Conservation (phyloP, 805 yeast genomes). For the Hanseniaspora vineae region DNA sequence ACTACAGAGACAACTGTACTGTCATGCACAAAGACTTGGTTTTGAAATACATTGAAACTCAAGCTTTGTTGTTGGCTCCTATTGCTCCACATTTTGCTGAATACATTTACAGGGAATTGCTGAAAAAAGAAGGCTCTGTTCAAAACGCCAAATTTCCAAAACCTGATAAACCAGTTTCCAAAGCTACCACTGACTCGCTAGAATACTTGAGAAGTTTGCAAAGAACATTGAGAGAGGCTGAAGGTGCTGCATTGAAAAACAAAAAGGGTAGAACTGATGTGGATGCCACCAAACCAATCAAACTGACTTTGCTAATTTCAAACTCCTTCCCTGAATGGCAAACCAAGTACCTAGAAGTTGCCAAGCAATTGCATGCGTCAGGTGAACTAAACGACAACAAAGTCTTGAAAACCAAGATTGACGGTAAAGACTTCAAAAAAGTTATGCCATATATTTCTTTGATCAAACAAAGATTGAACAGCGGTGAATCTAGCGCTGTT, state of each 20-base stretch:
- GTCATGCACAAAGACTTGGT: slow-evolving; percentile 78
- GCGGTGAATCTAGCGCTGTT: slow-evolving; percentile 51
- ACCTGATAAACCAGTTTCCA: slow-evolving; percentile 53
- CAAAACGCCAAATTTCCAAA: slow-evolving; percentile 75
- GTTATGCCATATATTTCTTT: slow-evolving; percentile 94
- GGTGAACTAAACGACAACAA: slow-evolving; percentile 54
- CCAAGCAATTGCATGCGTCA: slow-evolving; percentile 58
- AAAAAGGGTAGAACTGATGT: slow-evolving; percentile 74
- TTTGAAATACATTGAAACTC: slow-evolving; percentile 71
- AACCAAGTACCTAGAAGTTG: slow-evolving; percentile 63
- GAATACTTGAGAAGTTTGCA: slow-evolving; percentile 67
- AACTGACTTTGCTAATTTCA: slow-evolving; percentile 60
- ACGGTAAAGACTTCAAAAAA: slow-evolving; percentile 84
- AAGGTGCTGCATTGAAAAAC: slow-evolving; percentile 66
- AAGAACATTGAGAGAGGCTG: slow-evolving; percentile 85
- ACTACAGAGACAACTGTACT: slow-evolving; percentile 67
- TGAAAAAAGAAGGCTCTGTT: slow-evolving; percentile 52
- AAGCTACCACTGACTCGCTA: slow-evolving; percentile 50
- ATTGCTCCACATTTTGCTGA: slow-evolving; percentile 95
- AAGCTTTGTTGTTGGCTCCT: slow-evolving; percentile 76
- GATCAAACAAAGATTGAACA: slow-evolving; percentile 63
- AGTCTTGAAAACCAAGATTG: slow-evolving; percentile 47
- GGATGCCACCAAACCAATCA: slow-evolving; percentile 62
- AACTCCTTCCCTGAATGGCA: slow-evolving; percentile 92
- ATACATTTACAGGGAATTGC: slow-evolving; percentile 71